Evolutionary conservation across 176 grass and related monocot genomes (phyloP), one percentile per base, ranked within the genome.

Genomic region (Carex parvula): DNA sequence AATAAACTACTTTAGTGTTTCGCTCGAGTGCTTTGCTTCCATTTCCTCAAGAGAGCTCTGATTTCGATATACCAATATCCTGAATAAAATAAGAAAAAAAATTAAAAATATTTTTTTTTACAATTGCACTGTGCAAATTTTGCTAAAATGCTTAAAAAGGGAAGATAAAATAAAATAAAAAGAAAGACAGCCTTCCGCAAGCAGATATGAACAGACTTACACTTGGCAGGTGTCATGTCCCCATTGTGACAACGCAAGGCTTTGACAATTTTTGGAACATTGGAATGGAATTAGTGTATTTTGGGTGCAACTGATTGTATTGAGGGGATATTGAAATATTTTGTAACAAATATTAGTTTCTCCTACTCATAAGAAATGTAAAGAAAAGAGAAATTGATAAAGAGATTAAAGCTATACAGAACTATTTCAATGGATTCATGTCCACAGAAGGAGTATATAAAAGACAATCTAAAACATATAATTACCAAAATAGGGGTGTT

Each of bases 1-100:
- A 8, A 86, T 75, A 83, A 61, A 17, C 41, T 89, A 98, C 89
- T 63, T 90, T 48, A 89, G 90, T 64, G 92, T 84, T 88, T 98
- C 85, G 2, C 82, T 62, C 58, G 86, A 92, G 88, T 98, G 89
- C 12, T 90, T 89, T 33, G 91, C 56, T 71, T 93, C 95, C 93
- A 98, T 98, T 91, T 74, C 79, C 30, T 64, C 79, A 17, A 79
- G 79, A 84, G 16, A 87, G 56, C 30, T 81, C 77, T 57, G 80
- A 66, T 64, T 14, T 39, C 20, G 44, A 57, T 22, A 84, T n/a
- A 72, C 65, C 13, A 83, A 80, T 69, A 79, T 79, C 33, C 35
- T 73, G 79, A 12, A 68, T 53, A 48, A 37, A 80, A 84, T 77
- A 74, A 77, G 78, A 12, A 83, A 80, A 86, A 46, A 86, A 60